Evolutionary conservation across 1,139 yeast species (phyloP), one percentile per base, ranked within the genome.

Genomic region (Zygosaccharomyces sapae): DNA sequence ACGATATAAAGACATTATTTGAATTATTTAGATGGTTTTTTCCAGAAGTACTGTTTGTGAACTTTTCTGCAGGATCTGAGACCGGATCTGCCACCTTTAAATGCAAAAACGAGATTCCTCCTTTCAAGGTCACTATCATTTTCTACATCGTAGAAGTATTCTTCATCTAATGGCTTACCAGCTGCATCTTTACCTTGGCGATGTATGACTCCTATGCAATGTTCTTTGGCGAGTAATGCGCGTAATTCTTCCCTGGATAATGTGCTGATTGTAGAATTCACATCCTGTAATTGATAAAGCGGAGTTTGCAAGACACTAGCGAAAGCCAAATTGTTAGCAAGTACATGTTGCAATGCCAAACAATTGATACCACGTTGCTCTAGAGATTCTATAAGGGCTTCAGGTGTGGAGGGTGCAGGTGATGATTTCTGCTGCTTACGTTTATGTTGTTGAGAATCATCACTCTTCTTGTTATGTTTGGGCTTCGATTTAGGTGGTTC

Each of bases 111-210:
- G 59, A 89, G 70, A 44, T 68, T 68, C 31, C 80, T 81, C 63
- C 98, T 80, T 47, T 80, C 81, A 29, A 63, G 61, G 62, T 90
- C 96, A 31, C 69, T 67, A 65, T 92, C 98, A 45, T 81, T 76
- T 58, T 88, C 97, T 3, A 90, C 83, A 53, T 85, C 81, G 61
- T 92, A 92, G 65, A 88, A 92, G 62, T 87, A 92, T 66, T 92
- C 97, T 62, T 88, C 95, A 56, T 90, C 97, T 54, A 92, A 73
- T 4, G 88, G 88, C 65, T 88, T 87, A 10, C 97, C 97, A 2
- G 97, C 95, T 3, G 97, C 97, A 68, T 92, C 97, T 65, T 88
- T 90, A 44, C 97, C 97, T 51, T 78, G 75, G 65, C 97, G 83
- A 58, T 81, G 78, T 53, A 92, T 89, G 8, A 86, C 83, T 10